Percentiles rank a stretch among this genome's conserved stretches.
phyloP scores from a whole-genome alignment of 306 rosid genomes.

The Vigna reflexopilosa region DNA sequence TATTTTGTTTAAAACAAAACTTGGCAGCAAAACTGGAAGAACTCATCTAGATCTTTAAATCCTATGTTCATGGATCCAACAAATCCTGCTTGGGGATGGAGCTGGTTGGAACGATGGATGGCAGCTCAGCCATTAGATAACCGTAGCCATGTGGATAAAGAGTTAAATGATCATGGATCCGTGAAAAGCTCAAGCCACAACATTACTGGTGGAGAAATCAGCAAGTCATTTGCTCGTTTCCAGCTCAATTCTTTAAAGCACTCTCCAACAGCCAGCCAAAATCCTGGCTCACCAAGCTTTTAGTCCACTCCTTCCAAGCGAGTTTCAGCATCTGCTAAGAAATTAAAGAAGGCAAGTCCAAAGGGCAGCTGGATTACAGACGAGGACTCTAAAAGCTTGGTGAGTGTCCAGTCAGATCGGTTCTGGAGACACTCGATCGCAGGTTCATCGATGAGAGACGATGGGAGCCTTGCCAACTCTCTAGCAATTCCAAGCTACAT shows the following conservation, averaged over 20 bases:
- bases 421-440: conserved; percentile 83
- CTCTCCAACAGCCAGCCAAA: not conserved
- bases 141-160: conserved; percentile 59
- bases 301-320: conserved; percentile 76
- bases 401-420: conserved; percentile 71
- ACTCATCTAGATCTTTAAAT: conserved; percentile 66
- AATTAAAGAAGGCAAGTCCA: conserved; percentile 75
- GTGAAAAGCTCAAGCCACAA: conserved; percentile 62
- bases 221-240: conserved; percentile 86
- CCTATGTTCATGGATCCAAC: conserved; percentile 97
- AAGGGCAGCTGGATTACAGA: conserved; percentile 61
- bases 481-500: conserved; percentile 81
- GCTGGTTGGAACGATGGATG: conserved; percentile 99
- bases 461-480: conserved; percentile 80
- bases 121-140: conserved; percentile 76
- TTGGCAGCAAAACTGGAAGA: conserved; percentile 84
- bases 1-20: not conserved
- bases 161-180: conserved; percentile 64
- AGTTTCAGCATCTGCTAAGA: conserved; percentile 50
- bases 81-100: conserved; percentile 98
- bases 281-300: conserved; percentile 21
- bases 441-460: conserved; percentile 68
- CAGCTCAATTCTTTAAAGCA: conserved; percentile 81
- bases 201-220: conserved; percentile 78
- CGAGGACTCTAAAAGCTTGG: conserved; percentile 73